phyloP scores from a whole-genome alignment of 1,284 basidiomycete genomes.

The Heterobasidion occidentale region DNA sequence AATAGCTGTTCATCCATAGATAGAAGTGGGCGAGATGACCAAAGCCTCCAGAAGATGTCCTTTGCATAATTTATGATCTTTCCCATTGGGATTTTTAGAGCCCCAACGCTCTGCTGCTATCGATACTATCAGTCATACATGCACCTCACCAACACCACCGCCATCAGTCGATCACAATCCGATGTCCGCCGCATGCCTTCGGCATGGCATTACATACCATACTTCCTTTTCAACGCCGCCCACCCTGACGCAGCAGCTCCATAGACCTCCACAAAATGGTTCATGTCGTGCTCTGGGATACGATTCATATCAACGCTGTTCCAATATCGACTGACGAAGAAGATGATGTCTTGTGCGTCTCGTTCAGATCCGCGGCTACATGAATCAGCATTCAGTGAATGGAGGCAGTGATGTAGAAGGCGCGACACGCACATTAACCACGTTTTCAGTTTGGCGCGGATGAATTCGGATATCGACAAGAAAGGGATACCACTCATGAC shows the following conservation, averaged over 20 bases:
- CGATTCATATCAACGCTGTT: slow-evolving; percentile 73
- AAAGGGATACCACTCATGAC: slow-evolving; percentile 62
- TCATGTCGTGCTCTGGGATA: slow-evolving; percentile 75
- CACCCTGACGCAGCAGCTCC: slow-evolving; percentile 53
- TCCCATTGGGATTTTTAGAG: slow-evolving; percentile 1
- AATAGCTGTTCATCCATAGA: no score
- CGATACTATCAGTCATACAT: slow-evolving; percentile 4
- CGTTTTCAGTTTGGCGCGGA: slow-evolving; percentile 69
- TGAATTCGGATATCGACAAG: slow-evolving; percentile 70
- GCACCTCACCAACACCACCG: background rate
- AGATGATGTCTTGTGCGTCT: slow-evolving; percentile 68
- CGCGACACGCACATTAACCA: slow-evolving; percentile 49
- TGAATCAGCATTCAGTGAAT: background rate
- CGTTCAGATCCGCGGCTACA: slow-evolving; percentile 42
- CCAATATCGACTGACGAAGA: slow-evolving; percentile 63
- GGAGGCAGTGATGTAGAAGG: background rate
- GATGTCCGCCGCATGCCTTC: slow-evolving; percentile 1
- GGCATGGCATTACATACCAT: slow-evolving; percentile 31
- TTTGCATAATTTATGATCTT: background rate
- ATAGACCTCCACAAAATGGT: slow-evolving; percentile 52
- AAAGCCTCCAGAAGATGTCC: background rate
- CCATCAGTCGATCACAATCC: background rate
- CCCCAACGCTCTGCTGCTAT: slow-evolving; percentile 1
- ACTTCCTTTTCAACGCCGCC: slow-evolving; percentile 63
- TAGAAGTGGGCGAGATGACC: background rate